phyloP scores from a whole-genome alignment of 495 filamentous ascomycete genomes.

The Annulohypoxylon moriforme region DNA sequence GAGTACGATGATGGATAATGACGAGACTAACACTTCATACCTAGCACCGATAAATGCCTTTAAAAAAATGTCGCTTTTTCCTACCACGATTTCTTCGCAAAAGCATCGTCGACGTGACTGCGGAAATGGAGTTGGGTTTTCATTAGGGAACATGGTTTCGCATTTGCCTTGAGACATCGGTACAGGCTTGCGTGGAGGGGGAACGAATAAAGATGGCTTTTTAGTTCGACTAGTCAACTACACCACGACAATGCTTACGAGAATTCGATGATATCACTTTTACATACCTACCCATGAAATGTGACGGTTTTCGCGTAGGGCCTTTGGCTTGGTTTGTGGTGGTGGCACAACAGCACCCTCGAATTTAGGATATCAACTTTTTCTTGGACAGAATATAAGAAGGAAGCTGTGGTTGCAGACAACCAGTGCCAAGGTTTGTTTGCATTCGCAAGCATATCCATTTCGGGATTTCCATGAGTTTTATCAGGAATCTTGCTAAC shows the following conservation, averaged over 20 bases:
- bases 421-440: background rate
- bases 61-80: constrained; percentile 35
- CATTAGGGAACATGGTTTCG: constrained; percentile 44
- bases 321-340: background rate
- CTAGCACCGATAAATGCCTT: constrained; percentile 67
- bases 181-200: constrained; percentile 32
- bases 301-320: constrained; percentile 10
- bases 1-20: constrained; percentile 1
- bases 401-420: background rate
- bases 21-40: constrained; percentile 30
- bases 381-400: background rate
- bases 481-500: background rate
- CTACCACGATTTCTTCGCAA: constrained; percentile 44
- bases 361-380: background rate
- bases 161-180: constrained; percentile 42
- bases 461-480: background rate
- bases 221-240: constrained; percentile 39
- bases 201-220: constrained; percentile 29
- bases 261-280: constrained; percentile 34
- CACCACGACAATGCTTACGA: constrained; percentile 45
- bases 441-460: background rate
- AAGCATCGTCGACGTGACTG: constrained; percentile 40
- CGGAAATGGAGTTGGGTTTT: constrained; percentile 46
- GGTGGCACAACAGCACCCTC: background rate
- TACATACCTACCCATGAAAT: constrained; percentile 12